Conservation (phyloP, 495 filamentous ascomycete species). For the Aspergillus funiculosus region DNA sequence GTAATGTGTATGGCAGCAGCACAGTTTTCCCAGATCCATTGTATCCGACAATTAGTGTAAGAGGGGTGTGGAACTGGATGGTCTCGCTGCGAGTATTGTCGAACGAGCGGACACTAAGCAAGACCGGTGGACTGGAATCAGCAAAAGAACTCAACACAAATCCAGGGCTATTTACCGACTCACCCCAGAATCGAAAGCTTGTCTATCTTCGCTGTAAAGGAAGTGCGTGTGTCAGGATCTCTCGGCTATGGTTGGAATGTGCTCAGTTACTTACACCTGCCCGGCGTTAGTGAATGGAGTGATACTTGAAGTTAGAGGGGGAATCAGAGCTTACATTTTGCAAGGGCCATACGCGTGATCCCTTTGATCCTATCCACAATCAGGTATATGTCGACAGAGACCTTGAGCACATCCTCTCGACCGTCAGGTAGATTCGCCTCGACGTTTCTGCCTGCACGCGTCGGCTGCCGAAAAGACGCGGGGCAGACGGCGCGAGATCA, state of each 20-base stretch:
- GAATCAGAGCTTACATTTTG: background rate
- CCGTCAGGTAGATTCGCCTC: background rate
- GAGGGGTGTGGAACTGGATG: conserved; percentile 83
- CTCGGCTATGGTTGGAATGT: background rate
- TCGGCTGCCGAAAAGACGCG: conserved; percentile 2
- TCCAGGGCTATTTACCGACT: conserved; percentile 11
- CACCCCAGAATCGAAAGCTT: conserved; percentile 80
- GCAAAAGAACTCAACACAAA: background rate
- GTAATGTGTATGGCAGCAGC: background rate
- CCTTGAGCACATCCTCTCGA: background rate
- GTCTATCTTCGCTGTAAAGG: conserved; percentile 65
- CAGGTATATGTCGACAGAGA: background rate
- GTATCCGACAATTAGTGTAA: conserved; percentile 92
- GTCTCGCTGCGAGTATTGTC: conserved; percentile 67
- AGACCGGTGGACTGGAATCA: conserved; percentile 4
- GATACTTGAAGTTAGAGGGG: background rate
- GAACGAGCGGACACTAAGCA: conserved; percentile 78
- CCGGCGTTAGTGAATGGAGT: background rate
- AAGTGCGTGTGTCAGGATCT: conserved; percentile 4
- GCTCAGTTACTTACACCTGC: conserved; percentile 22
- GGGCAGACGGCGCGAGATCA: conserved; percentile 15
- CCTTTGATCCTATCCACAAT: background rate
- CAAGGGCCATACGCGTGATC: background rate
- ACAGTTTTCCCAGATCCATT: conserved; percentile 97
- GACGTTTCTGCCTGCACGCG: conserved; percentile 4